Conservation (phyloP, 495 filamentous ascomycete species). For the Hypoxylon crocopeplum region DNA sequence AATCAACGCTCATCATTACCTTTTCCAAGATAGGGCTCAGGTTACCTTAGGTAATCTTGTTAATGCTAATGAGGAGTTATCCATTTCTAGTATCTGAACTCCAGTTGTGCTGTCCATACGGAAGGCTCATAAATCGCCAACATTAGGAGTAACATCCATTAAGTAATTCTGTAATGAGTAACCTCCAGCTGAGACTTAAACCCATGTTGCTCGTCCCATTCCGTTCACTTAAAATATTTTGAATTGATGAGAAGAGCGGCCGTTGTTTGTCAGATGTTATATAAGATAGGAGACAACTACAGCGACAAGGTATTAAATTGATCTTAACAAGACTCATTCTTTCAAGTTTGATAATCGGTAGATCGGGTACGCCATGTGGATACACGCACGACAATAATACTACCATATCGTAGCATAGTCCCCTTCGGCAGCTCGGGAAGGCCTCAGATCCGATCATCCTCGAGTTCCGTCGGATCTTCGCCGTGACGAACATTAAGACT, state of each 20-base stretch:
- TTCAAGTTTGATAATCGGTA: conserved; percentile 38
- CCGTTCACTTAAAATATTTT: no score
- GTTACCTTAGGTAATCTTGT: no score
- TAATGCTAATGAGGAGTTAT: not conserved
- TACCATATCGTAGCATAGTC: conserved; percentile 12
- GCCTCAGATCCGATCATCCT: conserved; percentile 14
- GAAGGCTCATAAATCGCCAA: no score
- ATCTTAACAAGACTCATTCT: conserved; percentile 4
- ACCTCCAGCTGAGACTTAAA: no score
- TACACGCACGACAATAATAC: conserved; percentile 6
- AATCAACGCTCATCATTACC: no score
- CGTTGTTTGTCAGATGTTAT: not conserved
- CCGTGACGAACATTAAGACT: conserved; percentile 2
- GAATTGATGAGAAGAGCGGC: no score
- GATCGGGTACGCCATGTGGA: conserved; percentile 29
- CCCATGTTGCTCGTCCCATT: no score
- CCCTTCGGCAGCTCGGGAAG: conserved; percentile 22
- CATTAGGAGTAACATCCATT: no score
- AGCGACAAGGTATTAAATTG: not conserved
- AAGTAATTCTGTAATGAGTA: no score
- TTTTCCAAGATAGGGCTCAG: no score
- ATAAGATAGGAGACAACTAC: not conserved
- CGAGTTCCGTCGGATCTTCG: conserved; percentile 7
- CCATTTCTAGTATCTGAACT: no score
- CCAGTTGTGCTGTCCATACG: no score